Evolutionary conservation across 192 early-diverging fungal genomes (phyloP), one percentile per base, ranked within the genome.

Genomic region (Gaertneriomyces sp.): DNA sequence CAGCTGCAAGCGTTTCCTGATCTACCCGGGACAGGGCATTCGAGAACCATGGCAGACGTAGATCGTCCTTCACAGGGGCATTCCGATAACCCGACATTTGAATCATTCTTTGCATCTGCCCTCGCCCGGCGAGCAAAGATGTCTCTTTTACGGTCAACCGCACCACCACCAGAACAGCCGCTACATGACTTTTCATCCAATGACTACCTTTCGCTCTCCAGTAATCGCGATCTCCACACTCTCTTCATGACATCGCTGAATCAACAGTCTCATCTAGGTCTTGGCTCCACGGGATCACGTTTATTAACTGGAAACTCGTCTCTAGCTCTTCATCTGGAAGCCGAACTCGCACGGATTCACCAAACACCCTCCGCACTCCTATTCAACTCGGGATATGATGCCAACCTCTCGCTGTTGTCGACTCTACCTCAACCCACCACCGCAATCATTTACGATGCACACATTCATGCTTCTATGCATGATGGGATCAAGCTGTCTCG

Each of bases 371-470:
- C 78, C 0, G 89, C 88, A 4, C 70, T 93, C 39, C 73, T 90
- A 0, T 91, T 93, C 70, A 90, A 91, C 72, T 91, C 89, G n/a
- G 91, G 91, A 0, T 93, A 88, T 63, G 91, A 93, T 73, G 91
- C 91, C 39, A 93, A 93, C 58, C 74, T 85, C 1, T 77, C 84
- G 3, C 76, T 93, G 50, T 87, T 92, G 58, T 74, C 78, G 12
- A 78, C 79, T 8, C 61, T 92, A 1, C 85, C 89, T n/a, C 83
- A 87, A 57, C 80, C 76, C 1, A 82, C 77, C 7, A 88, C 87
- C 75, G 68, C 76, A 7, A 73, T 93, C 41, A 45, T 93, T 2
- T 85, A 87, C 61, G 91, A 93, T 63, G 87, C 85, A 53, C 75
- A 85, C 6, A 76, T 91, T 40, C 91, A 93, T 73, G 90, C 91